phyloP scores from a whole-genome alignment of 2,329 filamentous ascomycete genomes.

The Cladophialophora yegresii region DNA sequence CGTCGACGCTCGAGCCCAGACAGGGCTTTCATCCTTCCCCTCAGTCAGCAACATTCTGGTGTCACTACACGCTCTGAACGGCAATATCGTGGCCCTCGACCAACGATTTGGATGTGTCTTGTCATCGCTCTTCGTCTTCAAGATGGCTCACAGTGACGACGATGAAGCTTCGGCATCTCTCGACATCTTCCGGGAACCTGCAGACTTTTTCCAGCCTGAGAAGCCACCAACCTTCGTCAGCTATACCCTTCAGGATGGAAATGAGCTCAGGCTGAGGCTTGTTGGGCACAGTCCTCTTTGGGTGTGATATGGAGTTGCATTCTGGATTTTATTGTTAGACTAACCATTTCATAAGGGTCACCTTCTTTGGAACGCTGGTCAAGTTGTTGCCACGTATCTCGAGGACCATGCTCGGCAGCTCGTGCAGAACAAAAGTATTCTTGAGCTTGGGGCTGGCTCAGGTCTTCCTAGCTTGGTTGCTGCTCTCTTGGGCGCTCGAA shows the following conservation, averaged over 20 bases:
- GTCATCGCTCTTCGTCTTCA: neutral
- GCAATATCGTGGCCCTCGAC: neutral
- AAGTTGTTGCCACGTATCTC: slow-evolving; percentile 74
- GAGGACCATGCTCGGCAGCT: slow-evolving; percentile 65
- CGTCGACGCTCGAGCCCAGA: neutral
- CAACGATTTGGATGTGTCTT: neutral
- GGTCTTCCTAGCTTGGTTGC: slow-evolving; percentile 80
- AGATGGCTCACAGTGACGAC: slow-evolving; percentile 22
- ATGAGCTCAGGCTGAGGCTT: slow-evolving; percentile 69
- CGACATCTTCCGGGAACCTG: slow-evolving; percentile 76
- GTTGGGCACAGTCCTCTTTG: slow-evolving; percentile 87
- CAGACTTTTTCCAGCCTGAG: slow-evolving; percentile 75
- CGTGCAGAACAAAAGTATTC: slow-evolving; percentile 68
- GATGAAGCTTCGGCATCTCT: slow-evolving; percentile 44
- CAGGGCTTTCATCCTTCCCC: neutral
- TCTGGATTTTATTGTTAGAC: slow-evolving; percentile 19
- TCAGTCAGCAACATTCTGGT: neutral
- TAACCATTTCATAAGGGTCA: slow-evolving; percentile 62
- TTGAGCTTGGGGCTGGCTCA: slow-evolving; percentile 87
- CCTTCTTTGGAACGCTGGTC: slow-evolving; percentile 86
- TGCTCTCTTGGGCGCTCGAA: slow-evolving; percentile 68
- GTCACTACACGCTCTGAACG: neutral
- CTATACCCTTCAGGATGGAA: slow-evolving; percentile 68
- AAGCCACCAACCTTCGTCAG: slow-evolving; percentile 72
- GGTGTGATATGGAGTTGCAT: slow-evolving; percentile 50